These are phyloP conservation scores for Aspergillus hancockii DNA, from an alignment of 495 filamentous ascomycete genomes.

Conservation along the genomic window DNA sequence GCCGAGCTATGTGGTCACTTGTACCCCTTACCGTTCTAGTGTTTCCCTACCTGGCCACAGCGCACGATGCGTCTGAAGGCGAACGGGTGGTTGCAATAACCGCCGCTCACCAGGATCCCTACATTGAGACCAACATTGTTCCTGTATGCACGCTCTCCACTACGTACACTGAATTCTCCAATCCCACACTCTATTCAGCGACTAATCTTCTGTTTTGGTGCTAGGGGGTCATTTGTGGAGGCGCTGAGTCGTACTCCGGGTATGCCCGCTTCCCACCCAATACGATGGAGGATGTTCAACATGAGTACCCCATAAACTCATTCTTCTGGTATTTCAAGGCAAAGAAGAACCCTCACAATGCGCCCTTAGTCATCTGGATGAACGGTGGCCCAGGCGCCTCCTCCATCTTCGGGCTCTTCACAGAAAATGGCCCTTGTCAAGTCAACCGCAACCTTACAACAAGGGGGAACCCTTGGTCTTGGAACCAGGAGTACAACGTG, in stretches of 20 bases:
- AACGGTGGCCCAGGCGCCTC: slow-evolving; percentile 52
- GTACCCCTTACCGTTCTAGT: too few species aligned
- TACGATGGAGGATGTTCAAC: slow-evolving; percentile 41
- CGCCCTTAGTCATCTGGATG: background rate
- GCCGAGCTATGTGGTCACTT: too few species aligned
- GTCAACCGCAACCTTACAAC: slow-evolving; percentile 49
- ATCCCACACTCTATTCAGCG: too few species aligned
- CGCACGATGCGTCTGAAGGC: too few species aligned
- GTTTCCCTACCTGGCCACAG: too few species aligned
- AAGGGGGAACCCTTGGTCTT: slow-evolving; percentile 52
- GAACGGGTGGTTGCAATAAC: too few species aligned
- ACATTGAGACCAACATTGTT: too few species aligned
- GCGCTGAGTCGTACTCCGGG: slow-evolving; percentile 21
- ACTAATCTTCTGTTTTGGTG: too few species aligned
- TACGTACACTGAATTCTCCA: too few species aligned
- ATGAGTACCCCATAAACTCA: slow-evolving; percentile 63
- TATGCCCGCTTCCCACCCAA: slow-evolving; percentile 44
- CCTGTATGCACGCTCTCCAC: too few species aligned
- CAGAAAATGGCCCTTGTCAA: slow-evolving; percentile 62
- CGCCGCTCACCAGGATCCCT: too few species aligned
- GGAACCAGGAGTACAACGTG: slow-evolving; percentile 61
- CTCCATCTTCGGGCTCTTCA: slow-evolving; percentile 60
- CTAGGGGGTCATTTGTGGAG: background rate
- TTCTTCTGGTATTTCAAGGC: slow-evolving; percentile 76
- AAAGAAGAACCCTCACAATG: background rate